Evolutionary conservation across 805 yeast genomes (phyloP).

Genomic region (Ogataea nonfermentans): DNA sequence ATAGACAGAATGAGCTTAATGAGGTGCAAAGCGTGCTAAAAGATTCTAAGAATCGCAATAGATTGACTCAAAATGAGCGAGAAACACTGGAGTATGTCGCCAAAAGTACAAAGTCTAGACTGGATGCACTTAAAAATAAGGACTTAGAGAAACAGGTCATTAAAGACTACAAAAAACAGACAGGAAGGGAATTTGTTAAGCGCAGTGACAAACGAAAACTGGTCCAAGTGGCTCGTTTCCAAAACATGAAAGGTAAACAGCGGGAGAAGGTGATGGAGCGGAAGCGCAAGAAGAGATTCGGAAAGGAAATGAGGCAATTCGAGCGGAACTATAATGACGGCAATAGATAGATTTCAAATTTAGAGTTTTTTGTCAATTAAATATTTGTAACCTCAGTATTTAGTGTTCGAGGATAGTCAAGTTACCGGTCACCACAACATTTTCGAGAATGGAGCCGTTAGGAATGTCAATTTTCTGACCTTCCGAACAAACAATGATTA

Average conservation of each 20-base stretch:
- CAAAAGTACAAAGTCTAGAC: conserved; percentile 63
- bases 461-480: conserved; percentile 97
- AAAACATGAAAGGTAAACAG: conserved; percentile 65
- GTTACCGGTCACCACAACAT: conserved; percentile 96
- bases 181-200: conserved; percentile 60
- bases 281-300: conserved; percentile 80
- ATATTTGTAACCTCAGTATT: not conserved
- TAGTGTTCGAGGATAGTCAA: conserved; percentile 90
- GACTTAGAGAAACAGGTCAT: conserved; percentile 72
- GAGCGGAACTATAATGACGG: conserved; percentile 24
- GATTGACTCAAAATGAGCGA: conserved; percentile 43
- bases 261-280: conserved; percentile 82
- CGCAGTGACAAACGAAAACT: conserved; percentile 69
- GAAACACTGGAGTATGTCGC: conserved; percentile 53
- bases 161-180: conserved; percentile 53
- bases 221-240: conserved; percentile 75
- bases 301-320: conserved; percentile 65
- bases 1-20: conserved; percentile 69
- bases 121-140: conserved; percentile 66
- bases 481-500: conserved; percentile 94
- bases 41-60: conserved; percentile 47
- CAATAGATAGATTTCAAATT: conserved; percentile 2
- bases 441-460: conserved; percentile 90
- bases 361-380: not conserved
- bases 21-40: conserved; percentile 56